Base-by-base conservation (phyloP, 176 grass and related monocot species). In the Secale cereale region DNA sequence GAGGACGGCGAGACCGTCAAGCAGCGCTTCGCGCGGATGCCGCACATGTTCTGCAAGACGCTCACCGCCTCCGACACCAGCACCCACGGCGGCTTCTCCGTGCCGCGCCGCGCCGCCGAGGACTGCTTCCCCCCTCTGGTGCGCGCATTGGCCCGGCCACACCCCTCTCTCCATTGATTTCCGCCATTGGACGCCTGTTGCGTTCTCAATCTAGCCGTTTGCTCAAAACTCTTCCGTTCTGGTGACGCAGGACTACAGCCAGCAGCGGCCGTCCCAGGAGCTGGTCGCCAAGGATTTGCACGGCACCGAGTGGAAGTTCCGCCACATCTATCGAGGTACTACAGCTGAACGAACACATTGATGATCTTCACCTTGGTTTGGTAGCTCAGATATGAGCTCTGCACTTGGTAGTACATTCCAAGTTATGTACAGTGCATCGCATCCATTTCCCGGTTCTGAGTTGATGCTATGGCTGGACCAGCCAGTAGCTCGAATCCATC, bases 41-140 rank as follows among this genome's bases (percentile, higher is more conserved):
- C 97, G 32, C 97, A 99, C 75, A 99, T 99, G 97, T 99, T 99
- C 88, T 99, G 97, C 88, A 99, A 99, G 91, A 99, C 93, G 32
- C 90, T 99, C 36, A 99, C 97, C 28, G 93, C 97, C 4, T 99
- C 93, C 30, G 93, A 99, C 86, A 99, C 97, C 56, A 99, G 97
- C 78, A 99, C 93, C 66, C 97, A 99, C 74, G 97, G 97, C 22
- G 97, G 97, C n/a, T 99, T 99, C 88, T 99, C 97, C 52, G 93
- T 96, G 41, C 93, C 97, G 28, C 97, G 97, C 75, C 93, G 91
- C 61, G 97, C 97, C 65, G 97, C 97, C 33, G 93, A 99, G 88
- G 97, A 99, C 79, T 99, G 97, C 83, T 99, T 99, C 87, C 93
- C 97, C 28, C 97, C 93, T 23, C 86, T 99, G 91, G 97, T 99